Percentiles rank a stretch among this genome's conserved stretches.
Evolutionary conservation across 208 protist species (phyloP).

Genomic region (Crithidia brevicula): DNA sequence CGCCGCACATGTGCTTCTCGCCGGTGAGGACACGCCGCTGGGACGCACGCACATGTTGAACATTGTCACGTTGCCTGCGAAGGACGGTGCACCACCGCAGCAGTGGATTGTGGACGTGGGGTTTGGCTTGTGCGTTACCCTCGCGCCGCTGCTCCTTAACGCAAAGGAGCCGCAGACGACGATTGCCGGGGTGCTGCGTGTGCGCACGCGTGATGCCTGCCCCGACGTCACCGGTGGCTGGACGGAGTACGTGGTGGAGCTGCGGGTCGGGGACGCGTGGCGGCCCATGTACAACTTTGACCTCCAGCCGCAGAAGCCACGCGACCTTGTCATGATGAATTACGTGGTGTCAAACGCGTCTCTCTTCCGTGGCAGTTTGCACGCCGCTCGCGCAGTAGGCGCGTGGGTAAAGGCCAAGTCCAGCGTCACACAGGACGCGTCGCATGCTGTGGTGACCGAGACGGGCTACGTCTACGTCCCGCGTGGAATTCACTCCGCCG

Average conservation of each 20-base stretch:
- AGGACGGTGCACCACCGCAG: neutral
- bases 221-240: constrained; percentile 4
- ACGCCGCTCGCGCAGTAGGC: neutral
- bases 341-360: neutral
- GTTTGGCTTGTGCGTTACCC: constrained; percentile 21
- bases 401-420: neutral
- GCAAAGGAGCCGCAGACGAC: constrained; percentile 5
- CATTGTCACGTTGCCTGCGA: neutral
- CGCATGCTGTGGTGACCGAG: neutral
- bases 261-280: constrained; percentile 5
- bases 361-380: neutral
- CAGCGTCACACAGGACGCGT: neutral
- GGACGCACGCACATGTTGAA: constrained; percentile 21
- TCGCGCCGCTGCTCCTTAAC: constrained; percentile 9
- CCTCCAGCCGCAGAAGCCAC: constrained; percentile 9
- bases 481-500: constrained; percentile 2
- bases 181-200: constrained; percentile 19
- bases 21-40: neutral
- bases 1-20: constrained; percentile 1
- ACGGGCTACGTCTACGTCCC: constrained; percentile 5
- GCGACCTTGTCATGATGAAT: constrained; percentile 16
- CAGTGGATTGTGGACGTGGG: constrained; percentile 33
- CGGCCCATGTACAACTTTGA: constrained; percentile 23
- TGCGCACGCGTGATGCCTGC: constrained; percentile 24
- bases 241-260: constrained; percentile 7